Conservation (phyloP, 305 asterid genomes). For the Solanum aculeatissimum region DNA sequence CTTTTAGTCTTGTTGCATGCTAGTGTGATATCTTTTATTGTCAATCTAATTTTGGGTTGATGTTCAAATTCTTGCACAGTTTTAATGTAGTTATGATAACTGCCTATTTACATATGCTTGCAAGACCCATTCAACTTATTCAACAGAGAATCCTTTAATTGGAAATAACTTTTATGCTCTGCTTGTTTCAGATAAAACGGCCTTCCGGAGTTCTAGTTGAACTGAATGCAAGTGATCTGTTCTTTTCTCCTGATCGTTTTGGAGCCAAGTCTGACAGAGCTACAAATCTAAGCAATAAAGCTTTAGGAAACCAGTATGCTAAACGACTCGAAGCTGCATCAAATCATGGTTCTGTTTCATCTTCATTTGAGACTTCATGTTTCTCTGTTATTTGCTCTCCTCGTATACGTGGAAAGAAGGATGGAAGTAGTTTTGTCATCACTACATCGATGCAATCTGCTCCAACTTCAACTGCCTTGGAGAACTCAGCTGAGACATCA, state of each 20-base stretch:
- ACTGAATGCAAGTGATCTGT: slow-evolving; percentile 39
- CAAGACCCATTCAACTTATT: not conserved
- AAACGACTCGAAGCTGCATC: slow-evolving; percentile 34
- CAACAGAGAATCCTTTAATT: not conserved
- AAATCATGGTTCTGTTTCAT: slow-evolving; percentile 19
- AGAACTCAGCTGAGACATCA: slow-evolving; percentile 39
- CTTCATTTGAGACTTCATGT: slow-evolving; percentile 34
- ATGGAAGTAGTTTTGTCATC: slow-evolving; percentile 37
- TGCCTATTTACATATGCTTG: not conserved
- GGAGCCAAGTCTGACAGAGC: slow-evolving; percentile 36
- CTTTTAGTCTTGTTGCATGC: not conserved
- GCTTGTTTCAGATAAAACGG: slow-evolving; percentile 37
- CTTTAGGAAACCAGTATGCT: slow-evolving; percentile 24
- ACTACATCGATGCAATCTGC: slow-evolving; percentile 35
- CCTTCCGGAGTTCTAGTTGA: slow-evolving; percentile 51
- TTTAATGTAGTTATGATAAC: not conserved
- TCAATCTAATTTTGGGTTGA: not conserved
- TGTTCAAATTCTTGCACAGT: not conserved
- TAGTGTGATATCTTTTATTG: not conserved
- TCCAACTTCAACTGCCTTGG: slow-evolving; percentile 29
- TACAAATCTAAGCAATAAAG: slow-evolving; percentile 26
- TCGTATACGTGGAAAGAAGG: slow-evolving; percentile 38
- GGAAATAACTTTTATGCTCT: not conserved
- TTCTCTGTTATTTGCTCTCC: slow-evolving; percentile 50
- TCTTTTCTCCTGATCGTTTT: slow-evolving; percentile 59